A percentile compares a stretch with the other conserved stretches of the same genome.
These are phyloP conservation scores for Eucalyptus brandiana DNA, from an alignment of 345 rosid genomes.

Conservation along the genomic window DNA sequence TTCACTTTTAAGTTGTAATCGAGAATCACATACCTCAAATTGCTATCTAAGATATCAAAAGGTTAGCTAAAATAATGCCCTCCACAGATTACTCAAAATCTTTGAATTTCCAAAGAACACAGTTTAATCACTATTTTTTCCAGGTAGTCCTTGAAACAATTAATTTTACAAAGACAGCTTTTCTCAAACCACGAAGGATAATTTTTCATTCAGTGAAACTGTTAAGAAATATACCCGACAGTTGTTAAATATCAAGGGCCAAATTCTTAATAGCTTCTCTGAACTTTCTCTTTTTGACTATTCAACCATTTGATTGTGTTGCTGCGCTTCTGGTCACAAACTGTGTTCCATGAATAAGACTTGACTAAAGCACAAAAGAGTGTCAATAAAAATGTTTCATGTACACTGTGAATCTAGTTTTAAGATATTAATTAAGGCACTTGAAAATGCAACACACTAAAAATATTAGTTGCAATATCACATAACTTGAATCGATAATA, in stretches of 20 bases:
- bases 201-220: background rate
- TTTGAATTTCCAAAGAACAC: background rate
- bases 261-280: background rate
- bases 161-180: background rate
- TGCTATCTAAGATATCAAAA: background rate
- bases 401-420: background rate
- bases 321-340: background rate
- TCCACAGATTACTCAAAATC: background rate
- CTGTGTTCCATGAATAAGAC: background rate
- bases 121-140: background rate
- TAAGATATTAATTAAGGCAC: background rate
- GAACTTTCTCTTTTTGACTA: background rate
- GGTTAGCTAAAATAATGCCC: background rate
- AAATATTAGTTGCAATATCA: background rate
- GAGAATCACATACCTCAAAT: background rate
- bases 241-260: background rate
- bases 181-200: background rate
- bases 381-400: background rate
- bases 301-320: background rate
- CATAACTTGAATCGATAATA: background rate
- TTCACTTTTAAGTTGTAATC: background rate
- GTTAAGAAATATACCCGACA: background rate
- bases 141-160: background rate
- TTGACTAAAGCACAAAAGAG: background rate
- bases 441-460: background rate